These are phyloP conservation scores for Exophiala calicioides DNA, from an alignment of 2,329 filamentous ascomycete genomes.

Conservation along the genomic window DNA sequence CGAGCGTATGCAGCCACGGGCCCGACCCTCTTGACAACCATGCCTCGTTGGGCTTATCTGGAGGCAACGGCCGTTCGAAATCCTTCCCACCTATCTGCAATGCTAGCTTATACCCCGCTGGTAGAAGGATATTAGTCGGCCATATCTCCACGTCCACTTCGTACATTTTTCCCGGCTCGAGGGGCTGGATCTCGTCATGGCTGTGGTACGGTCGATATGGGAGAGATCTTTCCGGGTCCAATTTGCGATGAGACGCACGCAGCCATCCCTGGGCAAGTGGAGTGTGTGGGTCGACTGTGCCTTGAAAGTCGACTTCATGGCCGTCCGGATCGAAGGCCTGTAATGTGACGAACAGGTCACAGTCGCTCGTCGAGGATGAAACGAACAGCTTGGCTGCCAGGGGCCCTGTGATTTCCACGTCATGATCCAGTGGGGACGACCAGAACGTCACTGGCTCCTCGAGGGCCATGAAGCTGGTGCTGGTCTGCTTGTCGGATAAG, in stretches of 20 bases:
- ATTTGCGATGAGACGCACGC: conserved; percentile 17
- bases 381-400: conserved; percentile 15
- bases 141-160: conserved; percentile 20
- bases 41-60: conserved; percentile 1
- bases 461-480: conserved; percentile 1
- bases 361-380: conserved; percentile 12
- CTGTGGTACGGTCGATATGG: conserved; percentile 15
- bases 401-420: conserved; percentile 15
- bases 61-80: conserved; percentile 13
- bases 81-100: conserved; percentile 17
- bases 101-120: conserved; percentile 7
- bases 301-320: conserved; percentile 18
- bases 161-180: conserved; percentile 6
- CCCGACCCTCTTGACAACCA: conserved; percentile 11
- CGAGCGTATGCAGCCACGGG: conserved; percentile 12
- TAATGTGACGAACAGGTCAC: conserved; percentile 16
- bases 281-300: conserved; percentile 17
- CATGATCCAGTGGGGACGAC: conserved; percentile 6
- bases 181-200: conserved; percentile 15
- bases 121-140: conserved; percentile 16
- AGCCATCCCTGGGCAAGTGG: conserved; percentile 21
- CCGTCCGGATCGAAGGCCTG: conserved; percentile 14
- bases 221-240: conserved; percentile 5
- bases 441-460: conserved; percentile 9
- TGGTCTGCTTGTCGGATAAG: neutral